Base-by-base conservation (phyloP, 768 basidiomycete species). In the Leccinum fibrillosum region DNA sequence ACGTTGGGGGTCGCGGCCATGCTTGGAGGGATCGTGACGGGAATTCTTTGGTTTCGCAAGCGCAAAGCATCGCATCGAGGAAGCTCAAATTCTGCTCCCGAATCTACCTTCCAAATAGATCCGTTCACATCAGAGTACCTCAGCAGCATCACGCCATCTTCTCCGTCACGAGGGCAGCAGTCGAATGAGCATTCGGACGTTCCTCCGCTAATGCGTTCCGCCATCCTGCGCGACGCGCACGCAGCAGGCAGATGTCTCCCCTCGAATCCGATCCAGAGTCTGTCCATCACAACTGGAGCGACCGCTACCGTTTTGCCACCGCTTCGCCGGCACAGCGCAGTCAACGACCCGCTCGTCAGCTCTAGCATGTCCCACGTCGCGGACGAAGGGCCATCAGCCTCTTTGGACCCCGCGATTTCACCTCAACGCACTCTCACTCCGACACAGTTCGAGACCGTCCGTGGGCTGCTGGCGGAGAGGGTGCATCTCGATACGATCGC, bases 181-280 rank as follows among this genome's bases (percentile, higher is more conserved):
- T 15, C 7, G 2, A 49, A 57, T 19, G 11, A 19, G 21, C 42
- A n/a, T 10, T 4, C 48, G 4, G 4, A 50, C 21, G 21, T 69
- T 12, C 23, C 55, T 12, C 58, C 57, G 1, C 17, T 32, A 42
- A 23, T 15, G 23, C 63, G 61, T 23, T 49, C 61, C 9, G 47
- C 61, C 5, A 58, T 65, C 26, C 60, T 63, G 17, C 58, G 56
- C 1, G 52, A 62, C 15, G 68, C 58, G 5, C 58, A 49, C 17
- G 54, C 55, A 3, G 32, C 25, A 2, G 23, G 47, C 2, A 35
- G 26, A 19, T 51, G 12, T 34, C 34, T 42, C 5, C 21, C 35
- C 17, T 9, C 53, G 15, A 26, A 32, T 4, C 13, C n/a, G 10
- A 25, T 52, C 12, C 48, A 23, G 42, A 52, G 57, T 11, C 3